phyloP scores from a whole-genome alignment of 306 rosid genomes.

The Astragalus glycyphyllos region DNA sequence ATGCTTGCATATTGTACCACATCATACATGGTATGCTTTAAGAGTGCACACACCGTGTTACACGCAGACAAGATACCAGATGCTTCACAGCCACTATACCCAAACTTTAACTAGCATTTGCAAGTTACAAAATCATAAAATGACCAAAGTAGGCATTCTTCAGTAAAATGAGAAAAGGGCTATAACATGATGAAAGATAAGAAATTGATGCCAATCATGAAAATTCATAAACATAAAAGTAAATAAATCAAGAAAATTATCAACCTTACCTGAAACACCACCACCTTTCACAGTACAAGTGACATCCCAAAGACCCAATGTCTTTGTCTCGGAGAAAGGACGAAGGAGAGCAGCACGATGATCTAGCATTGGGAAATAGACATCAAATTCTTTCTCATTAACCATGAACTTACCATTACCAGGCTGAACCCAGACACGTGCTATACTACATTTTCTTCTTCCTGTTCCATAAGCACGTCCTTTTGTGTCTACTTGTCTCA shows the following conservation, averaged over 20 bases:
- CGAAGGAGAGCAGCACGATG: slow-evolving; percentile 93
- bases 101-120: slow-evolving; percentile 16
- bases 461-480: slow-evolving; percentile 97
- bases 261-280: slow-evolving; percentile 73
- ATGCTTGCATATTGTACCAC: neutral
- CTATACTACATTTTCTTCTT: slow-evolving; percentile 96
- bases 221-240: slow-evolving; percentile 9
- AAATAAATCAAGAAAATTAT: slow-evolving; percentile 14
- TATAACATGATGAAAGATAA: slow-evolving; percentile 3
- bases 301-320: slow-evolving; percentile 93
- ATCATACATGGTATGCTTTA: slow-evolving; percentile 14
- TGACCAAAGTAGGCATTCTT: slow-evolving; percentile 26
- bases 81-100: neutral
- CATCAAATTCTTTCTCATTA: slow-evolving; percentile 86
- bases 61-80: slow-evolving; percentile 6
- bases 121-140: neutral
- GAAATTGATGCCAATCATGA: slow-evolving; percentile 27
- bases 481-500: slow-evolving; percentile 84
- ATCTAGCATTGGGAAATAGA: slow-evolving; percentile 93
- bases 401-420: slow-evolving; percentile 81
- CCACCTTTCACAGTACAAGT: slow-evolving; percentile 92
- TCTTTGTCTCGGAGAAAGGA: slow-evolving; percentile 94
- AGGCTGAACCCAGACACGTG: slow-evolving; percentile 94
- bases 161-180: neutral
- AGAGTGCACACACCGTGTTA: neutral